These are phyloP conservation scores for Clausena lansium DNA, from an alignment of 345 rosid species.

Conservation along the genomic window DNA sequence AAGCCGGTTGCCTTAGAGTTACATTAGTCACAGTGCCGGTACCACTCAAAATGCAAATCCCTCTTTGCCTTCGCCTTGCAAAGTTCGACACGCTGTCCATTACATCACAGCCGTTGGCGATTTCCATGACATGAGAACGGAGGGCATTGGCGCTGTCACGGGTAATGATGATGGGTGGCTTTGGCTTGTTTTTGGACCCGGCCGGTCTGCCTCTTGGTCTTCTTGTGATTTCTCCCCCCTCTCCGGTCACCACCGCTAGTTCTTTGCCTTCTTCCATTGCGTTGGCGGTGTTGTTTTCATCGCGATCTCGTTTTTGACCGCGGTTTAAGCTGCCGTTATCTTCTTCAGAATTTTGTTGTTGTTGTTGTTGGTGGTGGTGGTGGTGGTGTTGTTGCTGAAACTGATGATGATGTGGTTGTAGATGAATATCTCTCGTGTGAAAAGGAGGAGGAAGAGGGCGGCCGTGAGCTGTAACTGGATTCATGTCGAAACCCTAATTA, in stretches of 20 bases:
- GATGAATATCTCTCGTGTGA: conserved; percentile 74
- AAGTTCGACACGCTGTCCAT: conserved; percentile 78
- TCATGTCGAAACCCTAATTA: conserved; percentile 46
- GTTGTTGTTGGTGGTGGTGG: conserved; percentile 42
- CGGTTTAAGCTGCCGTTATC: conserved; percentile 35
- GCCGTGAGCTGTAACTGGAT: conserved; percentile 66
- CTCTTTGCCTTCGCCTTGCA: conserved; percentile 78
- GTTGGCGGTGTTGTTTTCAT: conserved; percentile 33
- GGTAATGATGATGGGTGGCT: conserved; percentile 91
- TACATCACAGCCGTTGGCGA: conserved; percentile 74
- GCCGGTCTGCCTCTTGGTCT: conserved; percentile 85
- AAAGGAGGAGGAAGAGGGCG: conserved; percentile 91
- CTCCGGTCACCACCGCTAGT: conserved; percentile 38
- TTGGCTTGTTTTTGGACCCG: conserved; percentile 89
- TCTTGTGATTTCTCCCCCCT: conserved; percentile 48
- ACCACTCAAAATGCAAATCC: conserved; percentile 84
- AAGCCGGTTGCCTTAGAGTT: conserved; percentile 73
- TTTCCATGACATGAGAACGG: conserved; percentile 89
- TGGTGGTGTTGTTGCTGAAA: too few relatives aligned
- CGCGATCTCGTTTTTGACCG: conserved; percentile 70
- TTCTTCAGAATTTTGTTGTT: conserved; percentile 43
- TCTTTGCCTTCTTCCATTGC: conserved; percentile 40
- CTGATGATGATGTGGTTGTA: conserved; percentile 54
- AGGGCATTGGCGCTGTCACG: conserved; percentile 96
- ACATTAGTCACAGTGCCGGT: conserved; percentile 87